Percentiles rank a stretch among this genome's conserved stretches.
Conservation (phyloP, 768 basidiomycete genomes). For the Suillus paluster region DNA sequence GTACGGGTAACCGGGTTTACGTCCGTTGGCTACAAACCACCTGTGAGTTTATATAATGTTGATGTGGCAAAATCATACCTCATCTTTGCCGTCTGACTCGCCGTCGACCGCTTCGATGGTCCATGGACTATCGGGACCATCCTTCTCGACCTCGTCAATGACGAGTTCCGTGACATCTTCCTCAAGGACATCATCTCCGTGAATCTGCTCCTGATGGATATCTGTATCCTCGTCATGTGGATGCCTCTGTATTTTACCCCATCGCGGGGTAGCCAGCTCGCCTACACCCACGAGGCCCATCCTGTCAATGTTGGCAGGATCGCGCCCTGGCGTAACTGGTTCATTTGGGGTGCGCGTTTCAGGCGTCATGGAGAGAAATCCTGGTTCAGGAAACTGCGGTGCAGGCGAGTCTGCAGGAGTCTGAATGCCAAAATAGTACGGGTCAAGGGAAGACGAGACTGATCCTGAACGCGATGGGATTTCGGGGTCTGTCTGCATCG, state of each 20-base stretch:
- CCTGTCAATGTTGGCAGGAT: conserved; percentile 84
- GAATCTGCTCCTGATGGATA: conserved; percentile 45
- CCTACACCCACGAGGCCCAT: conserved; percentile 91
- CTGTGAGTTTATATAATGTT: neutral
- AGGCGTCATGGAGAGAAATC: conserved; percentile 58
- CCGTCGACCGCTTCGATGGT: conserved; percentile 88
- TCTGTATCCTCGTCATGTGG: conserved; percentile 40
- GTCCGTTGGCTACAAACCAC: conserved; percentile 43
- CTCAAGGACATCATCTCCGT: conserved; percentile 32
- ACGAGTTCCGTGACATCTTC: conserved; percentile 35
- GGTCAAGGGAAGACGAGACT: conserved; percentile 81
- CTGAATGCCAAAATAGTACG: conserved; percentile 82
- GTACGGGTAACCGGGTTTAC: conserved; percentile 50
- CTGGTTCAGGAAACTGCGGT: conserved; percentile 42
- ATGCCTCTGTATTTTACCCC: conserved; percentile 62
- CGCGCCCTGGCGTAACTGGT: conserved; percentile 69
- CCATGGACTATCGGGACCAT: conserved; percentile 80
- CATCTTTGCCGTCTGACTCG: conserved; percentile 70
- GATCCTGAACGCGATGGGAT: conserved; percentile 67
- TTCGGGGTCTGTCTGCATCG: conserved; percentile 49
- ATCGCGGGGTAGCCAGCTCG: conserved; percentile 95
- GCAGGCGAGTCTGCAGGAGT: conserved; percentile 72
- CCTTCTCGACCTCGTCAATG: conserved; percentile 47
- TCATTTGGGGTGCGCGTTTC: conserved; percentile 56
- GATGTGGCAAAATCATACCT: conserved; percentile 48